Conservation (phyloP, 1,284 basidiomycete genomes). For the Cystobasidium pallidum region DNA sequence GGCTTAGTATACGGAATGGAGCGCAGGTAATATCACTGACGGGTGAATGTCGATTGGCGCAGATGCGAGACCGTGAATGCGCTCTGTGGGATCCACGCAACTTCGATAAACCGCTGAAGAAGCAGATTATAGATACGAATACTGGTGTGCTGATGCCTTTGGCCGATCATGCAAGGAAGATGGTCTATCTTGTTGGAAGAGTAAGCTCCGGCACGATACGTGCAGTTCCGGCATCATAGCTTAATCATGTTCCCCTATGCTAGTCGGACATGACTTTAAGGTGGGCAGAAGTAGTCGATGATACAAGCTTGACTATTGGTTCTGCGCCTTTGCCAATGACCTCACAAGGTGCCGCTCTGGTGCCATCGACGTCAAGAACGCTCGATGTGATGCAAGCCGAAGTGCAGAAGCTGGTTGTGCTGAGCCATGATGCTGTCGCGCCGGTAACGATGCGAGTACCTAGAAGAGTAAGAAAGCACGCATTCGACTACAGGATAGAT, state of each 20-base stretch:
- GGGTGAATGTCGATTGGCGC: no score
- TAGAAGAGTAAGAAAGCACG: constrained; percentile 49
- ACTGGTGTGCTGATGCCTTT: constrained; percentile 56
- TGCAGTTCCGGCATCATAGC: background rate
- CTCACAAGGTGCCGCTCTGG: constrained; percentile 54
- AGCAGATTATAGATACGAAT: constrained; percentile 56
- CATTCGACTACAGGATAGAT: no score
- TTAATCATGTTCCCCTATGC: background rate
- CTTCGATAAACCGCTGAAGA: constrained; percentile 51
- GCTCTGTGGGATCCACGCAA: constrained; percentile 50
- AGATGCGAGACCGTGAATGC: constrained; percentile 49
- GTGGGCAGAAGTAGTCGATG: constrained; percentile 57
- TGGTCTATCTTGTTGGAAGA: constrained; percentile 57
- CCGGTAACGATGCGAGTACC: constrained; percentile 58
- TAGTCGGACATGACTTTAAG: constrained; percentile 59
- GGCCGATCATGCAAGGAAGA: constrained; percentile 57
- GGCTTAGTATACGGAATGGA: no score
- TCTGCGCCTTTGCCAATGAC: constrained; percentile 52
- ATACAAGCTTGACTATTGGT: constrained; percentile 54
- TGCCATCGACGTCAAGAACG: constrained; percentile 54
- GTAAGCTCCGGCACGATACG: constrained; percentile 19
- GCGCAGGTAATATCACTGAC: no score
- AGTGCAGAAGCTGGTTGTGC: constrained; percentile 57
- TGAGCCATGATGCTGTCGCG: constrained; percentile 57
- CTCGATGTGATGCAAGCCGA: constrained; percentile 59